Conservation (phyloP, 1,284 basidiomycete species). For the Ustilago lituana region DNA sequence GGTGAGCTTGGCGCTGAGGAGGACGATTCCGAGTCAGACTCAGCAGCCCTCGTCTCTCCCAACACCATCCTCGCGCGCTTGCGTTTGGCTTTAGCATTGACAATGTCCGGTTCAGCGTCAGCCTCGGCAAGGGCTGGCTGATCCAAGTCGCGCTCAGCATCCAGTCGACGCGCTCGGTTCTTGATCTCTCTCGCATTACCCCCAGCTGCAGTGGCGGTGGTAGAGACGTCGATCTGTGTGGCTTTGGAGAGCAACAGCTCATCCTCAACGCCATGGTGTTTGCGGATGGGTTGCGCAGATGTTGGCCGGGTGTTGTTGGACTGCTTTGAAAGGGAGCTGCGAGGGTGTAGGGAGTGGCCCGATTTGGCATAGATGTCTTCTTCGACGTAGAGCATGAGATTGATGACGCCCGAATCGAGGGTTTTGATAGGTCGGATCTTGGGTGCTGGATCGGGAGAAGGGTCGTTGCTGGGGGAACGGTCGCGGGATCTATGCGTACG, state of each 20-base stretch:
- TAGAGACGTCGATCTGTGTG: slow-evolving; percentile 26
- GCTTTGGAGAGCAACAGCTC: slow-evolving; percentile 29
- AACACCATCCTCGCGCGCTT: slow-evolving; percentile 44
- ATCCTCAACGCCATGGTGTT: slow-evolving; percentile 9
- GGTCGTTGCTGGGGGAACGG: neutral
- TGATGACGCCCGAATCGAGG: slow-evolving; percentile 47
- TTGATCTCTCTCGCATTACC: slow-evolving; percentile 28
- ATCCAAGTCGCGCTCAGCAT: slow-evolving; percentile 44
- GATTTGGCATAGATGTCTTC: slow-evolving; percentile 46
- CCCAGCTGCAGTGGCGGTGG: slow-evolving; percentile 4
- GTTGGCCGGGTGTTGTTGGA: slow-evolving; percentile 5
- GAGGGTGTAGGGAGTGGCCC: neutral
- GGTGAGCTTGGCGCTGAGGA: slow-evolving; percentile 19
- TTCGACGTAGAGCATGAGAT: slow-evolving; percentile 50
- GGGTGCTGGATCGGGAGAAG: slow-evolving; percentile 2
- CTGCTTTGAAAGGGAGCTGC: neutral
- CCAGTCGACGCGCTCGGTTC: slow-evolving; percentile 30
- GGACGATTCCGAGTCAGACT: slow-evolving; percentile 23
- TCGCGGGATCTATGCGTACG: slow-evolving; percentile 4
- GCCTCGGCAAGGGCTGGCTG: slow-evolving; percentile 32
- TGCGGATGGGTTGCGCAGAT: slow-evolving; percentile 18
- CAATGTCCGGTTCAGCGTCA: slow-evolving; percentile 29
- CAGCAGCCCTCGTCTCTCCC: slow-evolving; percentile 40
- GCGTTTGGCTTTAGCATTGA: slow-evolving; percentile 32
- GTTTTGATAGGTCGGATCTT: slow-evolving; percentile 49